Evolutionary conservation across 108 stramenopile genomes (phyloP).

Genomic region (Skeletonema tropicum): DNA sequence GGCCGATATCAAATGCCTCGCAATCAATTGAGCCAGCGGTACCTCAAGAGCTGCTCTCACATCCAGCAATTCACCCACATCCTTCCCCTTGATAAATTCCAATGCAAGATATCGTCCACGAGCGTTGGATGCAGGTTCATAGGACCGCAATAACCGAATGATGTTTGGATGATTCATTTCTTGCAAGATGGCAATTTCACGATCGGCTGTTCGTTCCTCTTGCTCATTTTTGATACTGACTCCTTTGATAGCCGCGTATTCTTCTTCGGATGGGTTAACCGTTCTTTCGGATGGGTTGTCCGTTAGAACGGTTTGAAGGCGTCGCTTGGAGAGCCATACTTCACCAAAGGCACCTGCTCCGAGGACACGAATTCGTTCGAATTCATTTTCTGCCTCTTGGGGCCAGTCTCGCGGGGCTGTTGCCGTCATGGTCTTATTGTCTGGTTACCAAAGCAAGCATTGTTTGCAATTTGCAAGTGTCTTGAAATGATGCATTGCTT

Average conservation of each 20-base stretch:
- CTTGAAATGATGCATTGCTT: no score
- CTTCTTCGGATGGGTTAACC: slow-evolving; percentile 13
- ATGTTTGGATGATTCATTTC: slow-evolving; percentile 77
- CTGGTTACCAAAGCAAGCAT: no score
- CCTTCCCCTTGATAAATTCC: slow-evolving; percentile 37
- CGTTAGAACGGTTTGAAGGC: neutral
- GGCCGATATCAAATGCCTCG: slow-evolving; percentile 74
- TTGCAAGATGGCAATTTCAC: slow-evolving; percentile 73
- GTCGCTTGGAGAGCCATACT: slow-evolving; percentile 69
- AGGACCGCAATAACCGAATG: slow-evolving; percentile 68
- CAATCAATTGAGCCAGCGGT: slow-evolving; percentile 65
- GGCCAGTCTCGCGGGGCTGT: slow-evolving; percentile 63
- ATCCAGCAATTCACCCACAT: slow-evolving; percentile 63
- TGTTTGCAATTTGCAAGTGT: no score
- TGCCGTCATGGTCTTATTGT: neutral
- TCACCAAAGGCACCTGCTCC: slow-evolving; percentile 74
- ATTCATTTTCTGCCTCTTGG: slow-evolving; percentile 66
- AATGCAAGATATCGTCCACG: slow-evolving; percentile 30
- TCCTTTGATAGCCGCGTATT: slow-evolving; percentile 79
- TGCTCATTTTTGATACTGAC: slow-evolving; percentile 73
- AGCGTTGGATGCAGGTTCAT: slow-evolving; percentile 39
- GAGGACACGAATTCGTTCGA: slow-evolving; percentile 73
- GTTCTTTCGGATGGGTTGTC: slow-evolving; percentile 5
- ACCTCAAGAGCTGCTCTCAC: slow-evolving; percentile 73
- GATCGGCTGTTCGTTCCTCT: slow-evolving; percentile 66